Evolutionary conservation across 495 filamentous ascomycete genomes (phyloP).

Genomic region (Coniosporium apollinis): DNA sequence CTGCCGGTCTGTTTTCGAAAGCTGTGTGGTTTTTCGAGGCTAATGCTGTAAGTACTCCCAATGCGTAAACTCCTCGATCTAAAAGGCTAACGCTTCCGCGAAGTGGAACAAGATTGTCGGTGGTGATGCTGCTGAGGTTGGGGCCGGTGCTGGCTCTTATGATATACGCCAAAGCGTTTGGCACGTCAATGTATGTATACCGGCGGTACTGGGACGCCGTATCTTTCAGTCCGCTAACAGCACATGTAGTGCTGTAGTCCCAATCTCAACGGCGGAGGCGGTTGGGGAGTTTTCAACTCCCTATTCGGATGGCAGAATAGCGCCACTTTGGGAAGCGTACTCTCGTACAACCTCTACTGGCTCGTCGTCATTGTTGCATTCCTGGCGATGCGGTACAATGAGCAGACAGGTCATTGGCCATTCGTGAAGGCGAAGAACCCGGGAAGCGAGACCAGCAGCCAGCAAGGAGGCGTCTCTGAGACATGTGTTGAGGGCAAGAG

Average conservation of each 20-base stretch:
- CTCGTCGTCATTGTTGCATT: conserved; percentile 47
- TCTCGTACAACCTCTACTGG: conserved; percentile 86
- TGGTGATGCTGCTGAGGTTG: conserved; percentile 56
- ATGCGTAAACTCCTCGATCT: neutral
- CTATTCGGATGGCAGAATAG: conserved; percentile 77
- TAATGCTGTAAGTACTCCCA: conserved; percentile 15
- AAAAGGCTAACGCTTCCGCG: conserved; percentile 10
- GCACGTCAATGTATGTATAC: conserved; percentile 62
- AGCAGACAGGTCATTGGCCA: conserved; percentile 50
- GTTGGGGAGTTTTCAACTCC: conserved; percentile 86
- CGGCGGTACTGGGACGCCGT: neutral
- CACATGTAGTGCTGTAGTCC: conserved; percentile 56
- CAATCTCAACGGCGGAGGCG: conserved; percentile 49
- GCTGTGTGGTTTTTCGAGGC: conserved; percentile 57
- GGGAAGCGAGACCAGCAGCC: neutral
- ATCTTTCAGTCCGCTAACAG: conserved; percentile 3
- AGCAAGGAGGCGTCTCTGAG: neutral
- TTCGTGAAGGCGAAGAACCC: conserved; percentile 27
- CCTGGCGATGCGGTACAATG: conserved; percentile 44
- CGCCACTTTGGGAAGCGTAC: conserved; percentile 66
- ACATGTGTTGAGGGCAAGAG: neutral
- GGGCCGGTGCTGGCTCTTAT: conserved; percentile 71
- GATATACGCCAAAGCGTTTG: conserved; percentile 72
- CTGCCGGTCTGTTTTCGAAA: conserved; percentile 64
- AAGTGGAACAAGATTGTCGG: conserved; percentile 51